Base-by-base conservation (phyloP, 352 stramenopile species). In the Phytopythium aichiense region DNA sequence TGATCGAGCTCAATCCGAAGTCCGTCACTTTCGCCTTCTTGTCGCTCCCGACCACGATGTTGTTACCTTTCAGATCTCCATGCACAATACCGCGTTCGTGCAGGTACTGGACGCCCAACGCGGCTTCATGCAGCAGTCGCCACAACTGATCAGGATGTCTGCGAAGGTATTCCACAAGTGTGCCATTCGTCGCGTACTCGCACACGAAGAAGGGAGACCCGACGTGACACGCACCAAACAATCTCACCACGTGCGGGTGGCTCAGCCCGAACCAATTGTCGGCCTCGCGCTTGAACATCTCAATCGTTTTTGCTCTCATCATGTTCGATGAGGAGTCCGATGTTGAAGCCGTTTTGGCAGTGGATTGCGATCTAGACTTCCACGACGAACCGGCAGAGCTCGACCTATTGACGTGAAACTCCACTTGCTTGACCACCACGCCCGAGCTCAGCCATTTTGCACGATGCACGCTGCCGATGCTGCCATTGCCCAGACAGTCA, bases 11-110 rank as follows among this genome's bases (percentile, higher is more conserved):
- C 45, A 76, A 68, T 2, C 69, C 69, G 22, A 76, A 76, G 35
- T 73, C 65, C 11, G 58, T 67, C 18, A 76, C 37, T 22, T 76
- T 76, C 48, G 69, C 68, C 7, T 71, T 73, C 20, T 59, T 56
- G 25, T 73, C 65, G 22, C 58, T 71, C 16, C 69, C 59, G 7
- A 76, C 60, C 61, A 76, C 62, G 42, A 76, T 70, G 18, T 71
- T 76, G 51, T 76, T 72, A 2, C 64, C 56, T 31, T 78, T 81
- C 9, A 81, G 35, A 53, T 81, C 71, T 37, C 66, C 69, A 31
- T 81, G 73, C 30, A 81, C 60, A 28, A 78, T 69, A 0, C 49
- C 51, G 23, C 61, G 60, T 12, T 61, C 49, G n/a, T 81, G 73
- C 7, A 81, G 50, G 23, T 76, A 78, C 33, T 71, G 65, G 1